Evolutionary conservation across 257 asterid genomes (phyloP).

Genomic region (Solanum bulbocastanum): DNA sequence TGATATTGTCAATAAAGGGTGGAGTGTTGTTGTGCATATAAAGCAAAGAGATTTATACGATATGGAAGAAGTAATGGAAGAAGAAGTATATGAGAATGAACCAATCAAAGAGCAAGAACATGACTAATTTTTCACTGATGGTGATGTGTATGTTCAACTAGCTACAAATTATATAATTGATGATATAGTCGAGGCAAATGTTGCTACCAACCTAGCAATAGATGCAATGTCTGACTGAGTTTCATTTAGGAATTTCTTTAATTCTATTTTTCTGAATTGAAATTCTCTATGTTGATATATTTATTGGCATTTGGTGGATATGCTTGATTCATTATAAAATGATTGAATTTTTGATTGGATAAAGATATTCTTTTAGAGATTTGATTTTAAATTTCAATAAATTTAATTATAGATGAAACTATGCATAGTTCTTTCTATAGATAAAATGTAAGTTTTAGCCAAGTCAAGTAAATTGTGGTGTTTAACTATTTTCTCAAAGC

Average conservation of each 20-base stretch:
- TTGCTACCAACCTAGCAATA: not conserved
- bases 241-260: not conserved
- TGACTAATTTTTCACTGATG: not conserved
- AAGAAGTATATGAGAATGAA: not conserved
- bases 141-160: not conserved
- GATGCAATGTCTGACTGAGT: not conserved
- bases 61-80: not conserved
- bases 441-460: too few species aligned
- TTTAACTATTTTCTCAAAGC: too few species aligned
- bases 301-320: too few species aligned
- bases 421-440: too few species aligned
- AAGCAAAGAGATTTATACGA: not conserved
- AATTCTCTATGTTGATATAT: too few species aligned
- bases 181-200: not conserved
- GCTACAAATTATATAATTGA: not conserved
- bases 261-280: not conserved
- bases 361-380: too few species aligned
- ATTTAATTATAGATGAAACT: too few species aligned
- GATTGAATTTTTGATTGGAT: too few species aligned
- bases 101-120: not conserved
- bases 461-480: too few species aligned
- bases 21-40: not conserved
- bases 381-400: too few species aligned
- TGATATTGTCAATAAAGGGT: not conserved
- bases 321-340: too few species aligned